Conservation (phyloP, 441 rosid genomes). For the Metrosideros polymorpha region DNA sequence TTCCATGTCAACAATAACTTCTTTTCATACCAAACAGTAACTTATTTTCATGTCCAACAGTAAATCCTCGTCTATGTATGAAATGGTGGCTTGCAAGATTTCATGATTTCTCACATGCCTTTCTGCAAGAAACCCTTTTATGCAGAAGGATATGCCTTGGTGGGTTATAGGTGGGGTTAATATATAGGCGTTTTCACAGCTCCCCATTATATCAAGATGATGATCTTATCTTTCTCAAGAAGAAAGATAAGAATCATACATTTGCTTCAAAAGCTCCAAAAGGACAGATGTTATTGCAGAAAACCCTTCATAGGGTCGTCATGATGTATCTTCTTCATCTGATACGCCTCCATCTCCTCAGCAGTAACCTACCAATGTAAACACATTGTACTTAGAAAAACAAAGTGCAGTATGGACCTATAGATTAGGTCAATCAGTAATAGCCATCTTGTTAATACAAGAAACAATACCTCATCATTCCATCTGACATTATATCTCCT, state of each 20-base stretch:
- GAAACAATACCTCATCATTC: conserved; percentile 54
- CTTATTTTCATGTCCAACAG: not conserved
- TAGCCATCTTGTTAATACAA: not conserved
- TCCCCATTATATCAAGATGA: not conserved
- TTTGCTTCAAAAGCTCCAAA: not conserved
- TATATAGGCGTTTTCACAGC: not conserved
- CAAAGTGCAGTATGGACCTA: not conserved
- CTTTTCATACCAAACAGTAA: not conserved
- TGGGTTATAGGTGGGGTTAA: not conserved
- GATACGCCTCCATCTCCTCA: conserved; percentile 90
- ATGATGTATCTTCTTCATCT: conserved; percentile 63
- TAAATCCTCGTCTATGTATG: not conserved
- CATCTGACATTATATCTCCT: conserved; percentile 78
- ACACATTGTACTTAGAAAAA: not conserved
- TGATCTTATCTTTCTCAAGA: not conserved
- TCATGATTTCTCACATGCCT: not conserved
- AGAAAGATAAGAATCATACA: not conserved
- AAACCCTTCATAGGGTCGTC: conserved; percentile 90
- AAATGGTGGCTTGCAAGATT: not conserved
- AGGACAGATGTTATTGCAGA: conserved; percentile 16
- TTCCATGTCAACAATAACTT: not conserved
- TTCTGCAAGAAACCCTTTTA: not conserved
- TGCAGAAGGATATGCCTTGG: not conserved
- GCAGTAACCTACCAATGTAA: conserved; percentile 45
- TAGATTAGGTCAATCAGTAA: not conserved